Evolutionary conservation across 2,329 filamentous ascomycete species (phyloP).

Genomic region (Aspergillus fumigatus): DNA sequence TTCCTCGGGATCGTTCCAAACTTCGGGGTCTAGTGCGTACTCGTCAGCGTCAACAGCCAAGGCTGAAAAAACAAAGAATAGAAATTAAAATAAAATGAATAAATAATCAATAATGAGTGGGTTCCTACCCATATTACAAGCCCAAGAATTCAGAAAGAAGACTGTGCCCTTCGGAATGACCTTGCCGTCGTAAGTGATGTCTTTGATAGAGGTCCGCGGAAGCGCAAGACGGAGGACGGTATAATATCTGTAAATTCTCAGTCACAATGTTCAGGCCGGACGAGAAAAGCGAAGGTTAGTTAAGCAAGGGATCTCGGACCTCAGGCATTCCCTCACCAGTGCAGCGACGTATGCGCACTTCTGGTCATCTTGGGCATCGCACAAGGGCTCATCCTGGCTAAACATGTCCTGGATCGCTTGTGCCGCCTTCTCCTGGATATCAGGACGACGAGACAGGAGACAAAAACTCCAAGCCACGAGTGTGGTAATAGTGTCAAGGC

Average conservation of each 20-base stretch:
- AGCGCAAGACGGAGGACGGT: conserved; percentile 60
- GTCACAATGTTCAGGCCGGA: not conserved
- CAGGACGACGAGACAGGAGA: conserved; percentile 54
- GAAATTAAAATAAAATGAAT: too few species aligned
- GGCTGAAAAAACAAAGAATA: not conserved
- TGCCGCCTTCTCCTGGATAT: conserved; percentile 59
- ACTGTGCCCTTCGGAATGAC: conserved; percentile 60
- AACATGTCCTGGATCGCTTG: conserved; percentile 55
- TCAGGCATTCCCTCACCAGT: conserved; percentile 58
- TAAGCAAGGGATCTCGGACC: conserved; percentile 28
- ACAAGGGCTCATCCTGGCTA: conserved; percentile 50
- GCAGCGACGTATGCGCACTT: conserved; percentile 61
- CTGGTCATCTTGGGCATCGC: conserved; percentile 59
- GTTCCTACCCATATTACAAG: conserved; percentile 61
- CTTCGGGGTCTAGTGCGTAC: conserved; percentile 41
- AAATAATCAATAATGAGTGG: not conserved
- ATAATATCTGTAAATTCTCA: conserved; percentile 46
- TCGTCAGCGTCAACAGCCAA: not conserved
- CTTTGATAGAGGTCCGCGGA: conserved; percentile 57
- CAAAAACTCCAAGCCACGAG: conserved; percentile 62
- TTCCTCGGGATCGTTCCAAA: conserved; percentile 56
- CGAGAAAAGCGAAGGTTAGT: not conserved
- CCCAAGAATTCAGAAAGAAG: conserved; percentile 64
- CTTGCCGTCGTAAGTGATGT: conserved; percentile 54
- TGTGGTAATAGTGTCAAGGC: conserved; percentile 63